Percentiles rank a stretch among this genome's conserved stretches.
These are phyloP conservation scores for Lactarius quietus DNA, from an alignment of 768 basidiomycete genomes.

Conservation along the genomic window DNA sequence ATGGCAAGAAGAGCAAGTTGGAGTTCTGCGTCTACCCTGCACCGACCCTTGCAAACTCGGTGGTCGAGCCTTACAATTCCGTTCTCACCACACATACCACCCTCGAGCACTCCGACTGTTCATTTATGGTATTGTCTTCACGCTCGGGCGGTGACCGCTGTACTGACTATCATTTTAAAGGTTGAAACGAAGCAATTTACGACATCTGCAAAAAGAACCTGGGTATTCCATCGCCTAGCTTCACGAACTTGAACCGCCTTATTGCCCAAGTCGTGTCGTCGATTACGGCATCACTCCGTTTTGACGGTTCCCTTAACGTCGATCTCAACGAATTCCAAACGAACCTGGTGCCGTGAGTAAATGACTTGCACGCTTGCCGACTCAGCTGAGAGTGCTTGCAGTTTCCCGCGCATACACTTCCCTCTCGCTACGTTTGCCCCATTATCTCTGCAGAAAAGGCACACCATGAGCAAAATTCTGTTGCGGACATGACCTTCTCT, in stretches of 20 bases:
- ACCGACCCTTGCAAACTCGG: slow-evolving; percentile 89
- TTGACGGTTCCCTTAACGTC: slow-evolving; percentile 65
- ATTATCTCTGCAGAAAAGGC: slow-evolving; percentile 63
- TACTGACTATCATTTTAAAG: slow-evolving; percentile 17
- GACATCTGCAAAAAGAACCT: slow-evolving; percentile 61
- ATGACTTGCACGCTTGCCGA: slow-evolving; percentile 18
- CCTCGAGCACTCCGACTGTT: slow-evolving; percentile 99
- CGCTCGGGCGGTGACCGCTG: background rate
- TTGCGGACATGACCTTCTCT: slow-evolving; percentile 66
- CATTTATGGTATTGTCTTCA: slow-evolving; percentile 78
- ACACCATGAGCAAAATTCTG: slow-evolving; percentile 66
- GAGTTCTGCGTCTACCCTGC: slow-evolving; percentile 99
- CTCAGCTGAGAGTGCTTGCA: slow-evolving; percentile 23
- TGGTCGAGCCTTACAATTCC: slow-evolving; percentile 99
- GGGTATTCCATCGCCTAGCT: slow-evolving; percentile 52
- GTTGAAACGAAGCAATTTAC: slow-evolving; percentile 67
- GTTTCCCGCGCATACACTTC: slow-evolving; percentile 66
- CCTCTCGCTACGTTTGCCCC: slow-evolving; percentile 65
- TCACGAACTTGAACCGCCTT: slow-evolving; percentile 63
- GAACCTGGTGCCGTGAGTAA: slow-evolving; percentile 54
- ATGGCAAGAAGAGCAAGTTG: slow-evolving; percentile 98
- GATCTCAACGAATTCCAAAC: slow-evolving; percentile 72
- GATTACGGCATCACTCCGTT: slow-evolving; percentile 49
- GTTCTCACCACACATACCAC: slow-evolving; percentile 98
- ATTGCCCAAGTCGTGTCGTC: slow-evolving; percentile 61